phyloP scores from a whole-genome alignment of 768 basidiomycete genomes.

The Lanmaoa pseudosensibilis region DNA sequence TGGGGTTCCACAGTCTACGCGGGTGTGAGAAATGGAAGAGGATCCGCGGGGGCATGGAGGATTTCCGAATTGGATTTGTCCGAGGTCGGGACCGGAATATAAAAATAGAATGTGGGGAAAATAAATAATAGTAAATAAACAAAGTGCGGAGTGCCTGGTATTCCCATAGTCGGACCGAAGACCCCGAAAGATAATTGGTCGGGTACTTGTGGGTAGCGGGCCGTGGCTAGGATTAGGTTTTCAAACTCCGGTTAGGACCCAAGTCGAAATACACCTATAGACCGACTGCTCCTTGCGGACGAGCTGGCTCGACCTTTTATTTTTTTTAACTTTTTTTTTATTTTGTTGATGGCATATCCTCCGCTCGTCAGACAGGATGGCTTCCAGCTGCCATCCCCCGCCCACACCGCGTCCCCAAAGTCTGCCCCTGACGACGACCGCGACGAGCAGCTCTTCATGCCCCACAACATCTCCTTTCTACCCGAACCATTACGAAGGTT shows the following conservation, averaged over 20 bases:
- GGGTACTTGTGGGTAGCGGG: no score
- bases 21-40: no score
- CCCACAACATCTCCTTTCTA: constrained; percentile 45
- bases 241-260: no score
- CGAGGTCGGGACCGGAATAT: constrained; percentile 15
- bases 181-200: constrained; percentile 27
- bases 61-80: constrained; percentile 11
- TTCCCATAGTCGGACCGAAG: constrained; percentile 37
- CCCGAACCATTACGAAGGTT: constrained; percentile 59
- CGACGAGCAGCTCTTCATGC: constrained; percentile 43
- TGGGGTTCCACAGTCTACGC: no score
- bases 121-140: constrained; percentile 15
- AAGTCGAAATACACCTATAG: no score
- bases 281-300: background rate
- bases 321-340: background rate
- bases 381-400: constrained; percentile 60
- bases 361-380: constrained; percentile 63
- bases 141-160: constrained; percentile 15
- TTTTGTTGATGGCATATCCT: constrained; percentile 28
- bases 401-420: constrained; percentile 31
- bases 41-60: background rate
- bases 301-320: background rate
- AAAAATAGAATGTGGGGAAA: constrained; percentile 26
- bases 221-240: no score
- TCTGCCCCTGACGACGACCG: constrained; percentile 30